Conservation (phyloP, 108 stramenopile species). For the Fragilaria crotonensis region DNA sequence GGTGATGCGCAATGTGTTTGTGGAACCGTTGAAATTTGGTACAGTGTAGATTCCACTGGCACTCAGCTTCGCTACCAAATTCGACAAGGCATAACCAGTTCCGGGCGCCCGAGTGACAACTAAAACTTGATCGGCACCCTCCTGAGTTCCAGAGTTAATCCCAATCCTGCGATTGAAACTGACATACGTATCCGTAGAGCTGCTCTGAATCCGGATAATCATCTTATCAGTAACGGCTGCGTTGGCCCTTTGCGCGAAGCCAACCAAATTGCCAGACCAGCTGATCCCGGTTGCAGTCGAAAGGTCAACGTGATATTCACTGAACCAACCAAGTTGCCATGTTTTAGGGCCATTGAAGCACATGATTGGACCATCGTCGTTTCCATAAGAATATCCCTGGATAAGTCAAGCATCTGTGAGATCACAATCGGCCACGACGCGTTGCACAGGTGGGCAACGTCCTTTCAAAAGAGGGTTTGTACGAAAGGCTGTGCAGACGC, state of each 20-base stretch:
- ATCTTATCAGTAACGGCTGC: not conserved
- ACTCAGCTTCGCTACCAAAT: not conserved
- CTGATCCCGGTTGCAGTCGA: not conserved
- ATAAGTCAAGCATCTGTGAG: not conserved
- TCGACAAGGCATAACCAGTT: not conserved
- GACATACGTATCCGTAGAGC: not conserved
- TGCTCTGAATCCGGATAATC: not conserved
- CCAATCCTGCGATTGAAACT: conserved; percentile 6
- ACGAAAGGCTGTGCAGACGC: no score
- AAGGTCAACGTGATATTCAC: conserved; percentile 1
- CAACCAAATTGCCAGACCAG: not conserved
- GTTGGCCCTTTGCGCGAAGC: not conserved
- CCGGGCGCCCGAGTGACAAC: not conserved
- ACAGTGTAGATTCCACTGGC: not conserved
- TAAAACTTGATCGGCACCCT: conserved; percentile 6
- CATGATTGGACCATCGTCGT: conserved; percentile 12
- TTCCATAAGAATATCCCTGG: conserved; percentile 11
- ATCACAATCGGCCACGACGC: no score
- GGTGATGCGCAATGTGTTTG: not conserved
- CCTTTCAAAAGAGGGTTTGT: no score
- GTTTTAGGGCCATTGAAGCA: conserved; percentile 20
- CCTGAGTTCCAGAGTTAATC: conserved; percentile 7
- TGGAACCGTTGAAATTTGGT: conserved; percentile 10
- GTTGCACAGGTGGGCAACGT: no score
- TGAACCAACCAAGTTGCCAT: conserved; percentile 18